Conservation (phyloP, 1,284 basidiomycete genomes). For the Ganoderma multipileum region DNA sequence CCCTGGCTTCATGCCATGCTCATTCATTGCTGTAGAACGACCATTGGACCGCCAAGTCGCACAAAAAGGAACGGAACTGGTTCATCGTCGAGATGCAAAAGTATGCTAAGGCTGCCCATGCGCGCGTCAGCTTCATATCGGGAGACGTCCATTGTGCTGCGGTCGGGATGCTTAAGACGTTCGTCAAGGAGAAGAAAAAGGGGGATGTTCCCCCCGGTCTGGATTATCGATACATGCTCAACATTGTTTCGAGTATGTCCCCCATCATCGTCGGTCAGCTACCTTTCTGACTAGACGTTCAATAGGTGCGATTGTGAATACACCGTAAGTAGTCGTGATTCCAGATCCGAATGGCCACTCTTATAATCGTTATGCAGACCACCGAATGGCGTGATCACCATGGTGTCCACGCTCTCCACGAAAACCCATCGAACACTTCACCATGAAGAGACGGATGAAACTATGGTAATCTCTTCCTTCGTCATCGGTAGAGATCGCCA, state of each 20-base stretch:
- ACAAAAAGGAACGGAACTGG: conserved; percentile 93
- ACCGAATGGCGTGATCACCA: conserved; percentile 77
- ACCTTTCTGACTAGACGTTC: conserved; percentile 14
- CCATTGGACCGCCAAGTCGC: conserved; percentile 85
- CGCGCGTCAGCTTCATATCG: conserved; percentile 85
- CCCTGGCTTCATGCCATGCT: background rate
- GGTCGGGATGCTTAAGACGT: conserved; percentile 80
- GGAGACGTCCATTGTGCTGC: conserved; percentile 94
- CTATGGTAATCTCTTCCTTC: conserved; percentile 62
- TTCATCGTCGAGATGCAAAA: conserved; percentile 83
- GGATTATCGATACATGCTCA: conserved; percentile 90
- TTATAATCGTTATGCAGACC: conserved; percentile 45
- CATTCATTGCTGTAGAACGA: conserved; percentile 64
- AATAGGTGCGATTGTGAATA: conserved; percentile 82
- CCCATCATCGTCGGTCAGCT: background rate
- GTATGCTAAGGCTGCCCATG: conserved; percentile 63
- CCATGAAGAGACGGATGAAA: conserved; percentile 80
- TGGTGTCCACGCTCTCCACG: conserved; percentile 82
- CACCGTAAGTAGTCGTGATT: conserved; percentile 59
- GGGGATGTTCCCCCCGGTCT: conserved; percentile 54
- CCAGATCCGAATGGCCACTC: background rate
- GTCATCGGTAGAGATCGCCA: background rate
- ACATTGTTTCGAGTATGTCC: conserved; percentile 73
- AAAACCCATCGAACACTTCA: conserved; percentile 90
- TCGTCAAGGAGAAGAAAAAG: conserved; percentile 55